Evolutionary conservation across 805 yeast genomes (phyloP), one percentile per base, ranked within the genome.

Genomic region (Ogataea populi-albae): DNA sequence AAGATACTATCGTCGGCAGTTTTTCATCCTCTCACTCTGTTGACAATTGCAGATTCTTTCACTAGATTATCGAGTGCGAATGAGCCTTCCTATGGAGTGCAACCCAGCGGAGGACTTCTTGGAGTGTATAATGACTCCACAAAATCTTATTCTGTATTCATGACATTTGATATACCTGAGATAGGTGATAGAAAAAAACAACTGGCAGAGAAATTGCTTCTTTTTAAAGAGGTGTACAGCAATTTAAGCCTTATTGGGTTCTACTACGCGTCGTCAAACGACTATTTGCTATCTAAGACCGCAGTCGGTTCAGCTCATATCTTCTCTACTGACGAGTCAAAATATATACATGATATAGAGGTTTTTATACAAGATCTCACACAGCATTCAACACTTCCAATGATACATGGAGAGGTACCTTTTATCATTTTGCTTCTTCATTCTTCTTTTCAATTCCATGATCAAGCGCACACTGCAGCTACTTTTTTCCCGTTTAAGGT

Each of bases 241-340:
- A 47, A 54, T 30, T 34, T 56, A 24, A 26, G 32, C 16, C 35
- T 56, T 7, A 41, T 56, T n/a, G 61, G 61, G 2, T 37, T 52
- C 17, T 56, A 51, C 35, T 23, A 29, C 3, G 39, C 46, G 3
- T 27, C 40, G 8, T 23, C 35, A 3, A 16, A 9, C n/a, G 15
- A 21, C 14, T 3, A 6, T 31, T 19, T 23, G 23, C n/a, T n/a
- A n/a, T n/a, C n/a, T 9, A 9, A 25, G 16, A 19, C 20, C 4
- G 24, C 4, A 4, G 17, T 9, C 4, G 14, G 24, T 19, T 8
- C 9, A 11, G 14, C 7, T 7, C 7, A 15, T 17, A 7, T 6
- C 7, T 20, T 30, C 16, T 17, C 15, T 10, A 8, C 23, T 10
- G 11, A 6, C 7, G 25, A 30, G 7, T 11, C 7, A 10, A 8